Evolutionary conservation across 495 filamentous ascomycete genomes (phyloP), one percentile per base, ranked within the genome.

Genomic region (Podospora tetraspora): DNA sequence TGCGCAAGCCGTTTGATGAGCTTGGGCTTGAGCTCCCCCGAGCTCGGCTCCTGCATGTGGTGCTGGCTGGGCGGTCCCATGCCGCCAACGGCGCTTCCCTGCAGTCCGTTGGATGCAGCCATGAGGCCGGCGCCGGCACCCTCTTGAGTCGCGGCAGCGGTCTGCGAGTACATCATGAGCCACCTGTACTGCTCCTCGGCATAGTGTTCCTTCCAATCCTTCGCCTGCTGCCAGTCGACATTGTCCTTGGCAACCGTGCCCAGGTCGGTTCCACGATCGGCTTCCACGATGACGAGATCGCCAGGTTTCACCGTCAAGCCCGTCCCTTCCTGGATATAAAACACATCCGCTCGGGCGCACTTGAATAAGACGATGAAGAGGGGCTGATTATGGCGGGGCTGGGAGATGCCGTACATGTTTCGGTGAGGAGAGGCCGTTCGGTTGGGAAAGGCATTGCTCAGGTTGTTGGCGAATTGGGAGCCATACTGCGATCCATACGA

Each of bases 331-430:
- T 95, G 93, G 64, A 97, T 90, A 76, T 96, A 97, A 77, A 97
- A 99, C 22, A 98, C 92, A 73, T 97, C 96, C 59, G 93, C 92
- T 66, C 95, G 88, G 24, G 90, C 89, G 74, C 93, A 96, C 75
- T 99, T 99, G 84, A 99, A 99, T 3, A 93, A 89, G 25, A 99
- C 94, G 58, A 98, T 89, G 77, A 93, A 94, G 37, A 97, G 81
- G n/a, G 90, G 84, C 76, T 95, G 92, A 70, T 91, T 92, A 68
- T 90, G 89, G 67, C 90, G 89, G 9, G 89, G 86, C 73, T 91
- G 91, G 32, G 76, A 82, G 71, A 84, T 86, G 64, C 79, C 84
- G 75, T 80, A 90, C 84, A 84, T 89, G 80, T 70, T 81, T 43
- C 86, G 81, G 73, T 88, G 85, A 29, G 87, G 85, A 9, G 84